Evolutionary conservation across 371 early-diverging fungal species (phyloP).

Genomic region (Mucor ambiguus): DNA sequence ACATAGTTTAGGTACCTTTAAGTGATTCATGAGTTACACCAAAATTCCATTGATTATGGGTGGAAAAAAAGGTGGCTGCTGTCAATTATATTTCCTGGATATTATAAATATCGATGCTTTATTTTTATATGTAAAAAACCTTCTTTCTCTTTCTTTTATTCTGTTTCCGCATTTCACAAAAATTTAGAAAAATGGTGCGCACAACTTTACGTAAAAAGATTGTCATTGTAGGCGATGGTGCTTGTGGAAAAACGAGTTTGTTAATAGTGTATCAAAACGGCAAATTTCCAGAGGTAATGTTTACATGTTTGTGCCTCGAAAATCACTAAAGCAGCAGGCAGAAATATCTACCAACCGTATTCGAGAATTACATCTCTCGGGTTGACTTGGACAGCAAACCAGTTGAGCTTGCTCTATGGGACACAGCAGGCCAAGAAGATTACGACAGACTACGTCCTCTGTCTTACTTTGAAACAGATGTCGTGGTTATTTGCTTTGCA

Average conservation of each 20-base stretch:
- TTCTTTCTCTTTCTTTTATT: slow-evolving; percentile 14
- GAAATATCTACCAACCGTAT: slow-evolving; percentile 76
- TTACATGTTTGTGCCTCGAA: not conserved
- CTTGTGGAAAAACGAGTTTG: slow-evolving; percentile 45
- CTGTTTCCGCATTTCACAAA: not conserved
- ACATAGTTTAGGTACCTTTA: not conserved
- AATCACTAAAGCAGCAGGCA: slow-evolving; percentile 14
- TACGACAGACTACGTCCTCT: slow-evolving; percentile 83
- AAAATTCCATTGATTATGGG: not conserved
- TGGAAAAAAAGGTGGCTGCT: slow-evolving; percentile 5
- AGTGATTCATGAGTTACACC: not conserved
- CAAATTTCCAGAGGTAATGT: slow-evolving; percentile 36
- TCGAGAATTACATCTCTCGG: slow-evolving; percentile 85
- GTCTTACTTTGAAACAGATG: slow-evolving; percentile 89
- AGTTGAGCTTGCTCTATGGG: slow-evolving; percentile 88
- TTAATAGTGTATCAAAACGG: slow-evolving; percentile 47
- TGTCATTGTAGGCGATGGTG: slow-evolving; percentile 45
- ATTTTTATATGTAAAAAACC: not conserved
- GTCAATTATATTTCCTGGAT: not conserved
- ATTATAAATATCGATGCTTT: not conserved
- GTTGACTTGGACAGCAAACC: slow-evolving; percentile 73
- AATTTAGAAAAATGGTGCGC: slow-evolving; percentile 3
- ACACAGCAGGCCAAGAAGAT: slow-evolving; percentile 92
- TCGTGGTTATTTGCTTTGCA: slow-evolving; percentile 87
- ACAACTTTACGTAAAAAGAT: slow-evolving; percentile 35